Conservation (phyloP, 139 green algal genomes). For the Chlorella sp. region DNA sequence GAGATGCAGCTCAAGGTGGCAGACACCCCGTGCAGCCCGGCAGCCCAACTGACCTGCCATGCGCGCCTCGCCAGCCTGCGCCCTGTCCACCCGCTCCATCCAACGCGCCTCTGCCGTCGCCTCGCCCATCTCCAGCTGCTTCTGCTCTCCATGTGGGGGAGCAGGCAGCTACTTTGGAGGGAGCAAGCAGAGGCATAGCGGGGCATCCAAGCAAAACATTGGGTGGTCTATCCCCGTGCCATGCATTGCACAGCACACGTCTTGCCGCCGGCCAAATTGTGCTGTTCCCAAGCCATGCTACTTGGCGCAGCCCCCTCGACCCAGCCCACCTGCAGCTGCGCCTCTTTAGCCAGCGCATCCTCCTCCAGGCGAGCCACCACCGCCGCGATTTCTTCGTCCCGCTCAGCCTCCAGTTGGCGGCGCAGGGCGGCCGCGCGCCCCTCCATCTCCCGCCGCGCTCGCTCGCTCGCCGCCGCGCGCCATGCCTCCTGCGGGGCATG, state of each 20-base stretch:
- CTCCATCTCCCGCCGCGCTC: slow-evolving; percentile 43
- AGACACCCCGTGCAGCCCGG: background rate
- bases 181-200: too few relatives aligned
- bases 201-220: too few relatives aligned
- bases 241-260: background rate
- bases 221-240: background rate
- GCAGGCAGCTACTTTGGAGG: too few relatives aligned
- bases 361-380: slow-evolving; percentile 36
- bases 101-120: slow-evolving; percentile 25
- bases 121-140: slow-evolving; percentile 21
- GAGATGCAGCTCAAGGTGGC: too few relatives aligned
- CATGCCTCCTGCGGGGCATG: slow-evolving; percentile 39
- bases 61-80: too few relatives aligned
- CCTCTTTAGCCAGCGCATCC: slow-evolving; percentile 27
- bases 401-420: slow-evolving; percentile 20
- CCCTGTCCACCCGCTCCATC: background rate
- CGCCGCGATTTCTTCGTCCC: slow-evolving; percentile 32
- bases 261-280: background rate
- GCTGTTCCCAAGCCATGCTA: background rate
- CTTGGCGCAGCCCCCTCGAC: background rate
- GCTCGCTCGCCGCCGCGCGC: slow-evolving; percentile 45
- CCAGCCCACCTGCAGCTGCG: slow-evolving; percentile 13
- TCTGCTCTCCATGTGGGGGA: background rate
- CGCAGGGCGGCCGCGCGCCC: slow-evolving; percentile 34
- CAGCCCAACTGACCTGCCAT: too few relatives aligned